Conservation (phyloP, 2,329 filamentous ascomycete species). For the Tolypocladium amazonense region DNA sequence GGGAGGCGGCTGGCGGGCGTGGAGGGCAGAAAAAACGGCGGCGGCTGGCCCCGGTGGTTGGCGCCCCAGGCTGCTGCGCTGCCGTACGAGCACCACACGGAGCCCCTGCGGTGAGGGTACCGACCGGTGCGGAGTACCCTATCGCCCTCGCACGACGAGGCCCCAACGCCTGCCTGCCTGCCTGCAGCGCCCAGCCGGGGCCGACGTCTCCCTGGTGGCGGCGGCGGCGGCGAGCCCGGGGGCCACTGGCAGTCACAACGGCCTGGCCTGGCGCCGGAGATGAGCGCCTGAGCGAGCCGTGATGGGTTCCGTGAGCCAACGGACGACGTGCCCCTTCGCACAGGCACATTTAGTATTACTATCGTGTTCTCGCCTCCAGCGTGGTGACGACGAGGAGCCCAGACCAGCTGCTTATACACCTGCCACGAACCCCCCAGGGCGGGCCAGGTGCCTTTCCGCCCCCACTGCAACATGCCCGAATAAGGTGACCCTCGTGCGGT, state of each 20-base stretch:
- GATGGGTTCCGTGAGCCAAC: not conserved
- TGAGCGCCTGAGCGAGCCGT: not conserved
- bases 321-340: too few species aligned
- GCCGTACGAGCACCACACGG: not conserved
- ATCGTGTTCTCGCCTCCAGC: too few species aligned
- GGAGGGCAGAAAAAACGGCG: not conserved
- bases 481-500: not conserved
- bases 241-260: too few species aligned
- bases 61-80: not conserved
- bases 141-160: not conserved
- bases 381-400: too few species aligned
- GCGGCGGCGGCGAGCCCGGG: not conserved
- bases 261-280: not conserved
- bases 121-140: too few species aligned
- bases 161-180: not conserved
- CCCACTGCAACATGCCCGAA: not conserved
- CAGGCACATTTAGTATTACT: too few species aligned
- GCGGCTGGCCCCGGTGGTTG: not conserved
- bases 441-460: not conserved
- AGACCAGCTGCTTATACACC: not conserved
- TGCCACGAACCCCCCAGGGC: not conserved
- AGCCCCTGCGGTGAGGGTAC: too few species aligned
- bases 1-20: not conserved
- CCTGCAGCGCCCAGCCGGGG: not conserved
- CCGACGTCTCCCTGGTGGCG: not conserved